These are phyloP conservation scores for Esteya vermicola DNA, from an alignment of 2,329 filamentous ascomycete genomes.

Conservation along the genomic window DNA sequence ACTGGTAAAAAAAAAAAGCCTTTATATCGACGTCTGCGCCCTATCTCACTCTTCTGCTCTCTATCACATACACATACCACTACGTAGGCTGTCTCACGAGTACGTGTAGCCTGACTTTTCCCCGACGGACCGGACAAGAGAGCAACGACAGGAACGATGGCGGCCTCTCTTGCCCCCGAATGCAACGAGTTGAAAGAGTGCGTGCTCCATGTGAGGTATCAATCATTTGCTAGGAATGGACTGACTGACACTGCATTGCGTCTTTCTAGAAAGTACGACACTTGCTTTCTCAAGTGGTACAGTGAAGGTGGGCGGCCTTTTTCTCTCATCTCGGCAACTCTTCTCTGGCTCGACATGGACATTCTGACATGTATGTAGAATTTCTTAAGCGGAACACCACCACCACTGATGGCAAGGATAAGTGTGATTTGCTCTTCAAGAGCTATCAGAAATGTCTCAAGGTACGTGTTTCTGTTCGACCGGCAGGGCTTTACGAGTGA, in stretches of 20 bases:
- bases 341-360: not conserved
- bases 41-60: too few species aligned
- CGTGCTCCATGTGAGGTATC: constrained; percentile 20
- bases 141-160: constrained; percentile 44
- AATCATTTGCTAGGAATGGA: too few species aligned
- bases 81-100: too few species aligned
- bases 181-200: constrained; percentile 96
- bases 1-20: not conserved
- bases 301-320: constrained; percentile 64
- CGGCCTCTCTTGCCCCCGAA: constrained; percentile 83
- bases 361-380: too few species aligned
- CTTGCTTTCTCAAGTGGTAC: constrained; percentile 98
- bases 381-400: constrained; percentile 77
- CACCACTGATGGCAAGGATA: constrained; percentile 54
- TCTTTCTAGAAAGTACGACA: constrained; percentile 67
- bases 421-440: constrained; percentile 69
- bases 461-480: too few species aligned
- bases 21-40: too few species aligned
- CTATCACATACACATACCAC: too few species aligned
- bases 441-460: constrained; percentile 78
- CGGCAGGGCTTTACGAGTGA: too few species aligned
- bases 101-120: too few species aligned
- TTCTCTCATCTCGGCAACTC: not conserved
- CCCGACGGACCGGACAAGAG: not conserved
- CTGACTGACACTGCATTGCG: constrained; percentile 5